Evolutionary conservation across 1,284 basidiomycete genomes (phyloP), one percentile per base, ranked within the genome.

Genomic region (Clitocybe nebularis): DNA sequence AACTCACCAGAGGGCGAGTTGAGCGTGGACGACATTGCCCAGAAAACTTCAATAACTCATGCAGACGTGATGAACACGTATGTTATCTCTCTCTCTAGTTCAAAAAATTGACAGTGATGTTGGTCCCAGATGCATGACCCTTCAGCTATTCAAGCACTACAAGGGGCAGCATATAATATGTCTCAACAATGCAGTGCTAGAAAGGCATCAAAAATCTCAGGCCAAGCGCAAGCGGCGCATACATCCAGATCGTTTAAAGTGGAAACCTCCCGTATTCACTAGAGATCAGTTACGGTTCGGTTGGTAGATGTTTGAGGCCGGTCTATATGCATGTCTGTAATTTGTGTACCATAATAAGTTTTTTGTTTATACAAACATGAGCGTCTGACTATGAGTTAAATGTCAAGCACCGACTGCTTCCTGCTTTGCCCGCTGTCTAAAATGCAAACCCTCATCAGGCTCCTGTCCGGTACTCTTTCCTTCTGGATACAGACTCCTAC

Each of bases 21-120:
- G 47, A 92, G 86, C 61, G 89, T 99, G 53, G 96, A 99, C 57
- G 96, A 99, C 56, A 96, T 99, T 52, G 93, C 96, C 4, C 89
- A 94, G 61, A 89, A 83, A 69, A 99, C 96, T 9, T 79, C 89
- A n/a, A 96, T 99, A 64, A 93, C 91, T 4, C 93, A 97, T 59
- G 84, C 87, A 25, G 96, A 99, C 65, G 85, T 99, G 45, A 92
- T 97, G 82, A 96, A 97, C 69, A 98, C 95, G 86, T 96, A 63
- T 65, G 91, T 81, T 5, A 25, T 26, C 39, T 52, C 45, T 45
- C 53, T 23, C 25, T 23, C 37, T 38, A 44, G 22, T 34, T 19
- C 37, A 34, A 19, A 19, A 11, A 14, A 8, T 20, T 9, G 5
- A 19, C 29, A 38, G 13, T 25, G 23, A 7, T 43, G 35, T 17